Evolutionary conservation across 345 rosid species (phyloP), one percentile per base, ranked within the genome.

Genomic region (Gossypium mustelinum): DNA sequence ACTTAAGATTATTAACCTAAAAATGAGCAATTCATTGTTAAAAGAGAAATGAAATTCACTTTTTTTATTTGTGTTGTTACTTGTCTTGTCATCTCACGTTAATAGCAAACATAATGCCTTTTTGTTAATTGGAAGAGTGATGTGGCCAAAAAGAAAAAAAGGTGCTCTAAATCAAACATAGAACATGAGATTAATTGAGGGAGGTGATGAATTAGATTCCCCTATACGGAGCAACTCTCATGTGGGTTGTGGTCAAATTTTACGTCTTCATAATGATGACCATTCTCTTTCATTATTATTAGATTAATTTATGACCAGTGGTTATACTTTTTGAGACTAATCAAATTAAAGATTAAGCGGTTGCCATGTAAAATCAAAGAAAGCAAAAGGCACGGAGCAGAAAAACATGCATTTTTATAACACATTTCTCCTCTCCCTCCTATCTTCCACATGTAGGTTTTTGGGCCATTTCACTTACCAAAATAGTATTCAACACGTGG

Each of bases 361-460:
- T 69, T 69, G 60, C 59, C 8, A 69, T 69, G 59, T 69, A 69
- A 51, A 69, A 69, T 69, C 73, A 27, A 16, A 41, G 73, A 50
- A 69, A 69, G 45, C 45, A 27, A 27, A 51, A 69, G 5, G 44
- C 41, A 64, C n/a, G 2, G 11, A 14, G 22, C n/a, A 51, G 58
- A 17, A 50, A 51, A 27, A 17, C 58, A 51, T 27, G 73, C 45
- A 51, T 51, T 51, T 8, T 12, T 22, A 44, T 20, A 67, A 45
- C 10, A 45, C 29, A 67, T 44, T 45, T 27, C 18, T 45, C 71
- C 29, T 45, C 39, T 20, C 41, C 41, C 41, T 5, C 41, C 41
- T 34, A 34, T 50, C 27, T 65, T 24, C 9, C 51, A 10, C 16
- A 4, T 44, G 71, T 67, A 54, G 54, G 39, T 11, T 22, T 51